A percentile compares a stretch with the other conserved stretches of the same genome.
Conservation (phyloP, 495 filamentous ascomycete genomes). For the Trichoderma erinaceum region DNA sequence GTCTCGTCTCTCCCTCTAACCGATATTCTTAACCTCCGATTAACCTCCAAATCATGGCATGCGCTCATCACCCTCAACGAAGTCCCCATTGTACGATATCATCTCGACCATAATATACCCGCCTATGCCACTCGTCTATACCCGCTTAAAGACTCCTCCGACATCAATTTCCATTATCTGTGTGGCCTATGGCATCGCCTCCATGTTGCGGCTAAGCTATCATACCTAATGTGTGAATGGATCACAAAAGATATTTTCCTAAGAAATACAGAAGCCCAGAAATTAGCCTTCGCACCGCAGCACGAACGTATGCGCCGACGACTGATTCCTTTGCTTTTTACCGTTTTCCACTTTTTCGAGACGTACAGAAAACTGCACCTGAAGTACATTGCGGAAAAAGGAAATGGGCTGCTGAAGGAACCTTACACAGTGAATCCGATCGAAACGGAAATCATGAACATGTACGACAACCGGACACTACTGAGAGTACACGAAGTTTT, state of each 20-base stretch:
- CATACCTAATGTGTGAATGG: constrained; percentile 47
- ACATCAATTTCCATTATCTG: constrained; percentile 48
- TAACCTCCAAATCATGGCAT: constrained; percentile 48
- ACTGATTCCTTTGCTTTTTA: constrained; percentile 49
- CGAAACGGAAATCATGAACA: constrained; percentile 47
- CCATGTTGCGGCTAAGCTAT: constrained; percentile 50
- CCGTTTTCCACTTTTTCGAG: constrained; percentile 55
- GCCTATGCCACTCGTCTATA: constrained; percentile 48
- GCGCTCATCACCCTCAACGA: constrained; percentile 51
- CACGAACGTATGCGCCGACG: constrained; percentile 50
- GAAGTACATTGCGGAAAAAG: constrained; percentile 41
- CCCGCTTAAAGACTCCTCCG: constrained; percentile 34
- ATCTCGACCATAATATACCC: constrained; percentile 47
- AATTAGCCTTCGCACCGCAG: constrained; percentile 46
- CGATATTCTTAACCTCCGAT: constrained; percentile 45
- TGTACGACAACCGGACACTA: constrained; percentile 52
- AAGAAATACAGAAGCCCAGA: constrained; percentile 42
- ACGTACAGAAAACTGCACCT: constrained; percentile 50
- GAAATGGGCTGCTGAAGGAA: constrained; percentile 31
- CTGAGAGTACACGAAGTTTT: constrained; percentile 50
- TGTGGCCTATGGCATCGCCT: constrained; percentile 54
- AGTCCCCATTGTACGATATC: constrained; percentile 48
- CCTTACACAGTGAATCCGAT: constrained; percentile 48
- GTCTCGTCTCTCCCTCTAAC: constrained; percentile 49
- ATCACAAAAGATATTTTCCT: constrained; percentile 53